Evolutionary conservation across 225 moss, liverwort and hornwort species (phyloP).

Genomic region (Physcomitrium patens): DNA sequence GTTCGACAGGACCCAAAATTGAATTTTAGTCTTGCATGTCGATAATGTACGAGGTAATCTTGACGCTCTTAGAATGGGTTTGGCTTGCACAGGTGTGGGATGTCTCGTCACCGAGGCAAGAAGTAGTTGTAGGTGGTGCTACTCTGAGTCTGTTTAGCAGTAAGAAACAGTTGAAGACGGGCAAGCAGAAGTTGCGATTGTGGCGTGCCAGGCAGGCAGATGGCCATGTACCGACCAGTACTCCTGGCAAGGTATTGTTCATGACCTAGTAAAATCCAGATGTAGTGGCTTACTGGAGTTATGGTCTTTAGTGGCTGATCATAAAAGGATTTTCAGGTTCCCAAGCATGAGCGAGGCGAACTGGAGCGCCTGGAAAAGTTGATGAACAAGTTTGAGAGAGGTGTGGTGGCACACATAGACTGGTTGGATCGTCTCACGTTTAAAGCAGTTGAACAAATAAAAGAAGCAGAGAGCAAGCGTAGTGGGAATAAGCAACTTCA

Average conservation of each 20-base stretch:
- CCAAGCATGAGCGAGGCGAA: slow-evolving; percentile 85
- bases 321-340: slow-evolving; percentile 61
- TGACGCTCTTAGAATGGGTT: slow-evolving; percentile 19
- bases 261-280: slow-evolving; percentile 13
- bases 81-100: slow-evolving; percentile 79
- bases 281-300: neutral
- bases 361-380: slow-evolving; percentile 91
- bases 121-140: slow-evolving; percentile 90
- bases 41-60: neutral
- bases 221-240: slow-evolving; percentile 75
- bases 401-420: slow-evolving; percentile 81
- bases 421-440: slow-evolving; percentile 90
- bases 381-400: slow-evolving; percentile 92
- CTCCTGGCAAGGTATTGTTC: slow-evolving; percentile 82
- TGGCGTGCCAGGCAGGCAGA: slow-evolving; percentile 88
- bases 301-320: slow-evolving; percentile 19
- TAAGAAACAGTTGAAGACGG: slow-evolving; percentile 92
- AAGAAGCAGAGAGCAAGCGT: slow-evolving; percentile 77
- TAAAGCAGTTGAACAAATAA: slow-evolving; percentile 76
- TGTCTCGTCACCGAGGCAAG: slow-evolving; percentile 86
- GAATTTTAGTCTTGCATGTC: neutral
- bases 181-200: slow-evolving; percentile 90
- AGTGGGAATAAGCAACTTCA: slow-evolving; percentile 74
- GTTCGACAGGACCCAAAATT: neutral
- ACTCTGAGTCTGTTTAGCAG: slow-evolving; percentile 86